Conservation (phyloP, 441 rosid species). For the Arabidopsis hybrid region DNA sequence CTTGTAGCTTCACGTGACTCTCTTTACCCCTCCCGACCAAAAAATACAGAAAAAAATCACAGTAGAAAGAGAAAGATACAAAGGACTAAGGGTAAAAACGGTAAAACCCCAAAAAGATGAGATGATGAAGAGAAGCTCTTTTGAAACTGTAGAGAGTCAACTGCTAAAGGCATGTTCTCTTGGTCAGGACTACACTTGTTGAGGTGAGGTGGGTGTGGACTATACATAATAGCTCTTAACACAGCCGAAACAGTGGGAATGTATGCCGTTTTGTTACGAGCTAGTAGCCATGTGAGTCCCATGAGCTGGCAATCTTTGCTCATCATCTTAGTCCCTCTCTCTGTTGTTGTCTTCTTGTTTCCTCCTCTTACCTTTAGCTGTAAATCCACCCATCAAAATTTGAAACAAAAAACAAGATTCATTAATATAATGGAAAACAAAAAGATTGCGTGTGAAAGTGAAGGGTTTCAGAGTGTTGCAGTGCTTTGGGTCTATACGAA, state of each 20-base stretch:
- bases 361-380: slow-evolving; percentile 84
- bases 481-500: slow-evolving; percentile 41
- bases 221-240: slow-evolving; percentile 91
- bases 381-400: slow-evolving; percentile 20
- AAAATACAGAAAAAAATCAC: slow-evolving; percentile 19
- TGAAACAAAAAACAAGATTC: slow-evolving; percentile 1
- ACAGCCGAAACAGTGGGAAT: slow-evolving; percentile 99
- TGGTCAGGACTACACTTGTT: slow-evolving; percentile 95
- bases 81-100: slow-evolving; percentile 56
- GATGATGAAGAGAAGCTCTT: slow-evolving; percentile 48
- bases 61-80: slow-evolving; percentile 45
- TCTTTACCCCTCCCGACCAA: slow-evolving; percentile 19
- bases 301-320: slow-evolving; percentile 91
- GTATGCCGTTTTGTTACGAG: slow-evolving; percentile 93
- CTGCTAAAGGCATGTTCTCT: slow-evolving; percentile 99
- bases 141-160: slow-evolving; percentile 91
- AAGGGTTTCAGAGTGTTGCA: slow-evolving; percentile 32
- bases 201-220: slow-evolving; percentile 77
- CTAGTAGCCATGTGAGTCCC: slow-evolving; percentile 99
- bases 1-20: slow-evolving; percentile 72
- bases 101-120: slow-evolving; percentile 25
- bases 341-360: slow-evolving; percentile 53
- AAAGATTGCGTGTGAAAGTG: slow-evolving; percentile 31
- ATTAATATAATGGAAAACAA: not conserved
- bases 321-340: slow-evolving; percentile 89